Conservation (phyloP, 139 green algal genomes). For the Tetratostichococcus sp. region DNA sequence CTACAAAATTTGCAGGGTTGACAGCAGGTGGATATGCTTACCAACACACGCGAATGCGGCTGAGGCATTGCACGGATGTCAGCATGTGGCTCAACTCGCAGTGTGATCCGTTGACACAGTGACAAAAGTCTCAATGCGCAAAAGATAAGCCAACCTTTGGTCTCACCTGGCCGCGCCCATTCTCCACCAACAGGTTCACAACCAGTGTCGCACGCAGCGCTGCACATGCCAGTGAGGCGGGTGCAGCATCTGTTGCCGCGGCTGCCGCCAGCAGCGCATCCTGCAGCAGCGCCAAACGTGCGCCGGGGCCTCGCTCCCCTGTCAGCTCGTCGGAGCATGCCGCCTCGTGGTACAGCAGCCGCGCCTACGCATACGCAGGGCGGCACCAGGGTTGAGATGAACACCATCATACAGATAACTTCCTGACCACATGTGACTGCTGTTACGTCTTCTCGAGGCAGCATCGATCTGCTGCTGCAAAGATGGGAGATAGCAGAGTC, state of each 20-base stretch:
- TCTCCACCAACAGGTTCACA: constrained; percentile 60
- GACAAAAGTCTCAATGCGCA: too few relatives aligned
- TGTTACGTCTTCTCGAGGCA: too few relatives aligned
- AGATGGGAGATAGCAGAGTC: too few relatives aligned
- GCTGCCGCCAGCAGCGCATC: constrained; percentile 30
- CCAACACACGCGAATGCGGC: too few relatives aligned
- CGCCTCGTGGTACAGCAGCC: constrained; percentile 60
- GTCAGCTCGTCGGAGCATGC: constrained; percentile 24
- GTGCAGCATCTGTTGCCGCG: constrained; percentile 37
- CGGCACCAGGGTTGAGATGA: too few relatives aligned
- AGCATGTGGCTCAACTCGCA: too few relatives aligned
- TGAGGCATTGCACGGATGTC: too few relatives aligned
- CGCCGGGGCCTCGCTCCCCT: not conserved
- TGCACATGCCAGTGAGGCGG: constrained; percentile 39
- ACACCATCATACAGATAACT: too few relatives aligned
- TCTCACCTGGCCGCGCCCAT: constrained; percentile 15
- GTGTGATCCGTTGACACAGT: too few relatives aligned
- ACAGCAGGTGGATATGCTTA: constrained; percentile 8
- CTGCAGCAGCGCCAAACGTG: constrained; percentile 43
- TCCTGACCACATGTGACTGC: too few relatives aligned
- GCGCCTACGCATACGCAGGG: constrained; percentile 32
- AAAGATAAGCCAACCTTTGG: not conserved
- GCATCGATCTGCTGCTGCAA: too few relatives aligned
- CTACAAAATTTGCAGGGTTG: constrained; percentile 30
- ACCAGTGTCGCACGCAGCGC: constrained; percentile 49